Percentiles rank a stretch among this genome's conserved stretches.
phyloP scores from a whole-genome alignment of 345 rosid genomes.

The Acer negundo region DNA sequence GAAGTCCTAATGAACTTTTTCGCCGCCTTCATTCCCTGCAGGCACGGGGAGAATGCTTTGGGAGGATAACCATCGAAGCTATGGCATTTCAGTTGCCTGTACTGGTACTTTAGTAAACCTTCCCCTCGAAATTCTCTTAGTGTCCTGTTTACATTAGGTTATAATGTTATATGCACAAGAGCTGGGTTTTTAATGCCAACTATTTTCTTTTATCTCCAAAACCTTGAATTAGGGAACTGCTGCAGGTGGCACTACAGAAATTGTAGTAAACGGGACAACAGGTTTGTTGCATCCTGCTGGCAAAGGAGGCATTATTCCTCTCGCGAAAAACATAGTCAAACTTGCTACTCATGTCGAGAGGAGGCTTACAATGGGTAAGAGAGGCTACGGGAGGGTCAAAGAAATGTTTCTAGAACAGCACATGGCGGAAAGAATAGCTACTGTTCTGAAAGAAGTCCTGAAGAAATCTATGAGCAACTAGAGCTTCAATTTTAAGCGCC shows the following conservation, averaged over 20 bases:
- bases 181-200: constrained; percentile 9
- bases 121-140: neutral
- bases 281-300: constrained; percentile 52
- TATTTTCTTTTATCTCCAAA: neutral
- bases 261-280: constrained; percentile 50
- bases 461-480: constrained; percentile 22
- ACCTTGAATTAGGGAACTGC: constrained; percentile 39
- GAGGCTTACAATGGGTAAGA: constrained; percentile 58
- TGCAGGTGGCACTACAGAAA: constrained; percentile 58
- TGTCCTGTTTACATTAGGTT: neutral
- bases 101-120: constrained; percentile 36
- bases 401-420: constrained; percentile 47
- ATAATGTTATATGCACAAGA: neutral
- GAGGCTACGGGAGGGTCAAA: constrained; percentile 48
- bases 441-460: constrained; percentile 41
- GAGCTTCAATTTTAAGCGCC: neutral
- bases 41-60: constrained; percentile 63
- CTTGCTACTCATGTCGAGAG: constrained; percentile 52
- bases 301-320: constrained; percentile 44
- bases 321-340: constrained; percentile 44
- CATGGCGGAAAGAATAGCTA: constrained; percentile 49
- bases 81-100: constrained; percentile 65
- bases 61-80: constrained; percentile 64
- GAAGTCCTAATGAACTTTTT: neutral
- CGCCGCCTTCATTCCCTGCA: constrained; percentile 3